Conservation (phyloP, 2,329 filamentous ascomycete genomes). For the Cordyceps farinosa region DNA sequence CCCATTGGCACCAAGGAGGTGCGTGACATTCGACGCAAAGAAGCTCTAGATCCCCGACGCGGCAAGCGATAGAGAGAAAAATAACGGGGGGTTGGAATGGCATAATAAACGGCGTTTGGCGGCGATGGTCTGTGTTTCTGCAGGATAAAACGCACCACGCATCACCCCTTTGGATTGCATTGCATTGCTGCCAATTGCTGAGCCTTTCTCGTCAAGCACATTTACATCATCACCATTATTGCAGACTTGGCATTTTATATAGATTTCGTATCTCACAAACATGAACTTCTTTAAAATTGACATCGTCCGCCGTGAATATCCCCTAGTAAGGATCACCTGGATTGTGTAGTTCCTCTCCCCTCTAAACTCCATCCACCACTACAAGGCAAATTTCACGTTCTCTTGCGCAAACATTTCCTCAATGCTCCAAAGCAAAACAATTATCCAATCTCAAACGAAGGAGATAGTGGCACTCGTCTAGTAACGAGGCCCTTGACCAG, state of each 20-base stretch:
- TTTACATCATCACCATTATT: background rate
- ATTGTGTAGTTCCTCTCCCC: background rate
- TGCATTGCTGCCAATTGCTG: background rate
- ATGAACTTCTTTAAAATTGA: background rate
- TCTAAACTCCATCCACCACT: background rate
- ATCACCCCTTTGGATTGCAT: background rate
- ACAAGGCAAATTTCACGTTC: too few relatives aligned
- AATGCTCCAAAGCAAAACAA: background rate
- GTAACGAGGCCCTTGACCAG: constrained; percentile 37
- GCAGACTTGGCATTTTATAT: background rate
- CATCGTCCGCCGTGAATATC: background rate
- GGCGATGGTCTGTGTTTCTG: background rate
- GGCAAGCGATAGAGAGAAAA: background rate
- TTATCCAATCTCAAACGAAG: background rate
- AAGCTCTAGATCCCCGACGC: constrained; percentile 73
- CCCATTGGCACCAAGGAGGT: constrained; percentile 90
- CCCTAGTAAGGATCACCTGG: background rate
- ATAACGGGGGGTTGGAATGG: background rate
- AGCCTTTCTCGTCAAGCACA: background rate
- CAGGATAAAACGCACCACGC: background rate
- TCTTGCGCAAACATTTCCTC: background rate
- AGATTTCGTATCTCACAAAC: background rate
- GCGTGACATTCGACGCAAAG: constrained; percentile 74
- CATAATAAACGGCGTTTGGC: background rate
- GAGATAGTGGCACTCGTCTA: constrained; percentile 15